Evolutionary conservation across 2,329 filamentous ascomycete species (phyloP), one percentile per base, ranked within the genome.

Genomic region (Xylariaceae sp.): DNA sequence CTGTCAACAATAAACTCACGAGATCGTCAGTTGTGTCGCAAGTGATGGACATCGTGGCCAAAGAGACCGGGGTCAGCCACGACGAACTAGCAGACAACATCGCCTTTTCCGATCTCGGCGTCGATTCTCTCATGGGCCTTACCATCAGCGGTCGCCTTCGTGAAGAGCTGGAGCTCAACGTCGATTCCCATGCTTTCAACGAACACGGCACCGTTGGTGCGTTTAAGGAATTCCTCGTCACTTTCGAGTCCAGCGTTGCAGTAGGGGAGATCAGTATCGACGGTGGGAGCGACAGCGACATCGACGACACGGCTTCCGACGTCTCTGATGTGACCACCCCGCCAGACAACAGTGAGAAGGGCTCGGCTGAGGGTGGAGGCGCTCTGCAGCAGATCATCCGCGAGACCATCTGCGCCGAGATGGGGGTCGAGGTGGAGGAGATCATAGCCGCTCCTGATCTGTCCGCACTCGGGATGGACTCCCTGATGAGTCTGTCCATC

Each of bases 381-480:
- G 44, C 38, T 55, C 54, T 74, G 26, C 63, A 70, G 64, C 53
- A 68, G 55, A 58, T 73, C 50, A 70, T 85, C 32, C 78, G 82
- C 59, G 71, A 74, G 38, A 83, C 81, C 40, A 78, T 86, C 46
- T 76, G 81, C n/a, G 68, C 73, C 26, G 82, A 86, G 59, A 84
- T 85, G 73, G 79, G 79, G 41, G 76, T 85, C n/a, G 75, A 81
- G 16, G 66, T 82, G 9, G 75, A 79, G 19, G 81, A 85, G 50
- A 67, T 78, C 19, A 58, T 72, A 3, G 70, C 71, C 15, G 70
- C 70, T 1, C 68, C 70, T 1, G 70, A 76, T 47, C 62, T 78
- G 38, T 68, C 70, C n/a, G 69, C 71, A 2, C 61, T 78, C 9
- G 75, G 75, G 3, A 74, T 79, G 64, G 75, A 79, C 53, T 78